Evolutionary conservation across 2,329 filamentous ascomycete genomes (phyloP), one percentile per base, ranked within the genome.

Genomic region (Phoma herbarum): DNA sequence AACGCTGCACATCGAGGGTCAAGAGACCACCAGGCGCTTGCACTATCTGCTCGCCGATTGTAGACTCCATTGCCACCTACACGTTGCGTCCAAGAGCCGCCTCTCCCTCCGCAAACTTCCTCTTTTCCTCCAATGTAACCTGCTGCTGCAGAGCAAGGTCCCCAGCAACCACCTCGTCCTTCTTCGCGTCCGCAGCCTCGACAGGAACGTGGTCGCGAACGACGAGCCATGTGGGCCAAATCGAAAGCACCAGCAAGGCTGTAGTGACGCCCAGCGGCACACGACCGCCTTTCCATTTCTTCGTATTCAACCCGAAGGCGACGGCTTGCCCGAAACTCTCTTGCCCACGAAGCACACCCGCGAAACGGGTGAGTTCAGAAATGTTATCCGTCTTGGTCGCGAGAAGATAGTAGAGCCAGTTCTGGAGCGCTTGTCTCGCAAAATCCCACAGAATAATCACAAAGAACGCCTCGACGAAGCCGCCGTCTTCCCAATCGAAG

Each of bases 351-450:
- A 82, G 62, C 18, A 81, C 77, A 44, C 79, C 80, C 7, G 78
- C 76, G 16, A 79, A 77, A 1, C 80, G 75, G 43, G 64, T 68
- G 18, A 84, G 69, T 61, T 86, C 83, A 0, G 83, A 83, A 57
- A 85, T 84, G 48, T 85, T 84, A 51, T 85, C 81, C 0, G 83
- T 85, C 74, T 81, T 85, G 5, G 80, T 84, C 0, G 83, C 81
- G 1, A 86, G 72, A 18, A 86, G 73, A 62, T 85, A 86, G 61
- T 86, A 86, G 0, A 86, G 74, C 82, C 82, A 85, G 52, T 85
- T 86, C 66, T 86, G 83, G 20, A 85, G 67, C 0, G 81, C 75
- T 64, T 86, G 83, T 2, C 82, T 76, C 2, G 83, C 75, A 61
- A 85, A 85, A 67, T 78, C 71, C 82, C 81, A 83, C 0, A 83